Evolutionary conservation across 768 basidiomycete genomes (phyloP).

Genomic region (Rhodotorula kratochvilovae): DNA sequence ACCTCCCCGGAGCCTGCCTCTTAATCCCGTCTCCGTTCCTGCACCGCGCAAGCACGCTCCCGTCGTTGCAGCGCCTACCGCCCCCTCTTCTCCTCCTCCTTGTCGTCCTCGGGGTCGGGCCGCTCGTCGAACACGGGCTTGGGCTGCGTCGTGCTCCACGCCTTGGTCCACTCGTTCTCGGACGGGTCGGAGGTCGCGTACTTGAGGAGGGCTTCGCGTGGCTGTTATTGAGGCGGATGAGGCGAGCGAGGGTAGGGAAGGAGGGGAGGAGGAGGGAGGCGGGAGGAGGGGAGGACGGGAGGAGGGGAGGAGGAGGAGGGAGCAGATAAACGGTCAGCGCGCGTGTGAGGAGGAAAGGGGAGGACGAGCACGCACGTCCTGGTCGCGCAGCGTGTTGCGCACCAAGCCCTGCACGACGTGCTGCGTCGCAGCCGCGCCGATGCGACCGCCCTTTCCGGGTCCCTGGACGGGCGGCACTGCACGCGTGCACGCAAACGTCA

Average conservation of each 20-base stretch:
- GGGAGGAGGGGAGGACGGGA: neutral
- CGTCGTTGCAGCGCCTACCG: neutral
- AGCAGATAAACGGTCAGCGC: no score
- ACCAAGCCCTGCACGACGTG: slow-evolving; percentile 94
- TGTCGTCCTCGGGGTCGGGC: slow-evolving; percentile 51
- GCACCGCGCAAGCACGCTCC: no score
- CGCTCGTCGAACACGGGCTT: slow-evolving; percentile 63
- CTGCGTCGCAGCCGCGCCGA: slow-evolving; percentile 94
- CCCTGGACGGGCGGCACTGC: slow-evolving; percentile 81
- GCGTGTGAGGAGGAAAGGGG: neutral
- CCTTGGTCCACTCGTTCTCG: slow-evolving; percentile 74
- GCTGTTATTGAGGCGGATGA: slow-evolving; percentile 55
- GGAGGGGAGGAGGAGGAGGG: neutral
- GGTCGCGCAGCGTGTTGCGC: slow-evolving; percentile 79
- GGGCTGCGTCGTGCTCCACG: slow-evolving; percentile 58
- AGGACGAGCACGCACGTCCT: slow-evolving; percentile 63
- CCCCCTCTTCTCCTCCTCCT: slow-evolving; percentile 51
- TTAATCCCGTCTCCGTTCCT: no score
- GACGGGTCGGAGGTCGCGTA: slow-evolving; percentile 72
- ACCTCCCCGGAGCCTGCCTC: no score
- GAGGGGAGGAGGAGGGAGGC: neutral
- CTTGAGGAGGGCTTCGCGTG: slow-evolving; percentile 90
- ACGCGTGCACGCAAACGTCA: neutral
- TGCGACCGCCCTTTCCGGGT: slow-evolving; percentile 85
- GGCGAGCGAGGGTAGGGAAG: neutral